Conservation (phyloP, 2,329 filamentous ascomycete genomes). For the Neocatenulostroma microsporum region DNA sequence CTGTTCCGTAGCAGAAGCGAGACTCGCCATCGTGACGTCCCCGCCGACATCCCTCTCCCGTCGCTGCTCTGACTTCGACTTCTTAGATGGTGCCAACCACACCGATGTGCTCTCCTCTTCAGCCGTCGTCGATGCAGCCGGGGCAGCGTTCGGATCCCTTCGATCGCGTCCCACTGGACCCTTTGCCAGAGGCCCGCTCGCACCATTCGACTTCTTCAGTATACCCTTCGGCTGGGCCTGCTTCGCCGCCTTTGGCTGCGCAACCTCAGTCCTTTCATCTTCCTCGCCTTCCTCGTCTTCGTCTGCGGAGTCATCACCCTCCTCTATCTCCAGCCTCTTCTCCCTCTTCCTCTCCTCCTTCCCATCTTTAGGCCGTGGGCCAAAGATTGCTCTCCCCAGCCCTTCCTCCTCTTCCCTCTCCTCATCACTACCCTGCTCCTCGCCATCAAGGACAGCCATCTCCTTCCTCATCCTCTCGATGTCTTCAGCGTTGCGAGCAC, state of each 20-base stretch:
- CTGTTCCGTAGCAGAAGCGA: too few species aligned
- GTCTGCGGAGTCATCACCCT: slow-evolving; percentile 46
- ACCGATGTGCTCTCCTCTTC: too few species aligned
- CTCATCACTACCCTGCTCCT: slow-evolving; percentile 42
- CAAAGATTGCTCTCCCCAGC: slow-evolving; percentile 64
- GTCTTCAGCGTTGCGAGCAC: slow-evolving; percentile 72
- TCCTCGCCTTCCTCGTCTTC: slow-evolving; percentile 37
- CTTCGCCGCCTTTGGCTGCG: background rate
- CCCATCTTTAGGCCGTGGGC: slow-evolving; percentile 37
- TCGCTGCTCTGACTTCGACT: too few species aligned
- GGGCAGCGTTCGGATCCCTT: too few species aligned
- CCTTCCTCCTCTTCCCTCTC: slow-evolving; percentile 49
- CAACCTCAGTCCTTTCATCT: slow-evolving; percentile 12
- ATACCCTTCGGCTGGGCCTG: slow-evolving; percentile 14
- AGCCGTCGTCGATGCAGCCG: slow-evolving; percentile 3
- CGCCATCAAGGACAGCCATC: slow-evolving; percentile 55
- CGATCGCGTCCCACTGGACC: slow-evolving; percentile 7
- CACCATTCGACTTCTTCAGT: slow-evolving; percentile 21
- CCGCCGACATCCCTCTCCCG: too few species aligned
- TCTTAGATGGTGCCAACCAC: too few species aligned
- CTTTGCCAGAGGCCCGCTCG: slow-evolving; percentile 19
- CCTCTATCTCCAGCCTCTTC: slow-evolving; percentile 52
- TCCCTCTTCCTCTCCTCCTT: slow-evolving; percentile 24
- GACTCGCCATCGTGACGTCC: too few species aligned
- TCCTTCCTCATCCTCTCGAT: slow-evolving; percentile 53